phyloP scores from a whole-genome alignment of 129 eudicot genomes.

The sunflower (Helianthus annuus) region DNA sequence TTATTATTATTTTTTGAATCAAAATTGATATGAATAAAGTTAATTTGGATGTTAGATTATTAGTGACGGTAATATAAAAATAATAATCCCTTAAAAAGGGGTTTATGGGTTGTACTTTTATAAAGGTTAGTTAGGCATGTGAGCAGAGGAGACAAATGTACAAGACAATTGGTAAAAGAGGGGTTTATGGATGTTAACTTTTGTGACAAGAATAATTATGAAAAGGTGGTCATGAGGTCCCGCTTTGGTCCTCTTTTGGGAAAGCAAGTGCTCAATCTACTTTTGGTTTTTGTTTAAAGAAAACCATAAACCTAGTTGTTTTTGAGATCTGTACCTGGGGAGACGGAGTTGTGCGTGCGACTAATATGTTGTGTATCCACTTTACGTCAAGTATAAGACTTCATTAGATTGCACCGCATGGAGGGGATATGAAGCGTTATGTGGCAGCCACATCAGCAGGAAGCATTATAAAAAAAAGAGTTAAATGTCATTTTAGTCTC shows the following conservation, averaged over 20 bases:
- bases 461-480: too few relatives aligned
- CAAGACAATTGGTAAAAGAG: conserved; percentile 26
- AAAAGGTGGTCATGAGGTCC: conserved; percentile 38
- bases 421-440: too few relatives aligned
- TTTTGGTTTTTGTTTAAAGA: neutral
- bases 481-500: too few relatives aligned
- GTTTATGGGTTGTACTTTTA: conserved; percentile 2
- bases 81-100: neutral
- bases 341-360: too few relatives aligned
- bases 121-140: conserved; percentile 18
- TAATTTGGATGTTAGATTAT: neutral
- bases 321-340: too few relatives aligned
- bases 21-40: neutral
- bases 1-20: neutral
- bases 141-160: conserved; percentile 31
- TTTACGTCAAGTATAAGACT: too few relatives aligned
- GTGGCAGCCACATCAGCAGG: too few relatives aligned
- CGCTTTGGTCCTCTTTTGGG: conserved; percentile 13
- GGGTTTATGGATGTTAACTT: conserved; percentile 29
- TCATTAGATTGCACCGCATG: too few relatives aligned
- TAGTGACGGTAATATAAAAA: neutral
- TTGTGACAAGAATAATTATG: conserved; percentile 34
- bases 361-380: too few relatives aligned
- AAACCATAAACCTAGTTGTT: too few relatives aligned
- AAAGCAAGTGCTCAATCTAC: conserved; percentile 14